These are phyloP conservation scores for Cercophora samala DNA, from an alignment of 495 filamentous ascomycete species.

Conservation along the genomic window DNA sequence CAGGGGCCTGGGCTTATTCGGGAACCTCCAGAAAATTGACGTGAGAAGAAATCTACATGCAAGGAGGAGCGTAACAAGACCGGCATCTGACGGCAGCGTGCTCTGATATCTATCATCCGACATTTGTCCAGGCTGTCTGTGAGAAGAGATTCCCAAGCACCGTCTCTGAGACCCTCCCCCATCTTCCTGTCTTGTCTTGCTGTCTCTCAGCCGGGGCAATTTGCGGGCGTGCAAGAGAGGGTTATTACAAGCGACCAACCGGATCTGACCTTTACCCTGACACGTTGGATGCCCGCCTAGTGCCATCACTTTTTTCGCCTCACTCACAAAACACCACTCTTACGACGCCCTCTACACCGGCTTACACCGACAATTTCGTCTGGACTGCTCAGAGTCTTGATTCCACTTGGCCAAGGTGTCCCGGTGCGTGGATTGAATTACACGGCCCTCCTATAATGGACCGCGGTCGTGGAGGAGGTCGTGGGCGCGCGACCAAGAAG, in stretches of 20 bases:
- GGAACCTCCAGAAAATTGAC: conserved; percentile 34
- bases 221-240: neutral
- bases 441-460: conserved; percentile 24
- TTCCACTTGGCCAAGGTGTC: conserved; percentile 7
- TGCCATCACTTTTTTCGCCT: conserved; percentile 36
- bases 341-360: conserved; percentile 4
- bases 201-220: neutral
- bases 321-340: conserved; percentile 21
- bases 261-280: conserved; percentile 30
- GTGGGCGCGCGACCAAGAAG: conserved; percentile 35
- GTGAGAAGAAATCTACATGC: conserved; percentile 38
- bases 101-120: conserved; percentile 19
- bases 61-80: conserved; percentile 10
- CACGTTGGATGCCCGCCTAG: conserved; percentile 33
- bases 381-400: conserved; percentile 12
- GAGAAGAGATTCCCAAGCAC: neutral
- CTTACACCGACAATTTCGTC: neutral
- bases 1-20: conserved; percentile 33
- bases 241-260: conserved; percentile 5
- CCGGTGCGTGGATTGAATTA: conserved; percentile 23
- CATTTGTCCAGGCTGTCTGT: neutral
- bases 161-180: neutral
- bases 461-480: conserved; percentile 29
- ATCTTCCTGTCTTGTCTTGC: neutral
- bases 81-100: neutral